A percentile compares a stretch with the other conserved stretches of the same genome.
These are phyloP conservation scores for Oryza officinalis DNA, from an alignment of 176 grass and related monocot species.

Conservation along the genomic window DNA sequence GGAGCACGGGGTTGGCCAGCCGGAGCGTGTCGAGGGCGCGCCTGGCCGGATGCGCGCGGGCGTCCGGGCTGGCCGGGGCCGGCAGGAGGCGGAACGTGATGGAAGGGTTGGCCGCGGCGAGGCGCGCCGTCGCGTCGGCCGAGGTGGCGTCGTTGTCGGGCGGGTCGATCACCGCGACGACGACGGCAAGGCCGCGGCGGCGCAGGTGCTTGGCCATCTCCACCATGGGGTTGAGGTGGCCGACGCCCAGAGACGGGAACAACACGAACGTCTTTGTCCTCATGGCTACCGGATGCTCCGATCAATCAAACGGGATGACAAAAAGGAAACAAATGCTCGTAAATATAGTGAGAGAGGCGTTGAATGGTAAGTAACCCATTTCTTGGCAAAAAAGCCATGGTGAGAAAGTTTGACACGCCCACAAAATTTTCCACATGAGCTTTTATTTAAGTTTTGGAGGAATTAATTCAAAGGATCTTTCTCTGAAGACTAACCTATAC, in stretches of 20 bases:
- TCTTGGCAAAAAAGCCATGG: background rate
- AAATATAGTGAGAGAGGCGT: background rate
- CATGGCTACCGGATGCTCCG: background rate
- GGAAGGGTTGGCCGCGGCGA: constrained; percentile 39
- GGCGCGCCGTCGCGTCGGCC: constrained; percentile 17
- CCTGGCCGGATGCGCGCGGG: background rate
- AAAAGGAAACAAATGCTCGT: background rate
- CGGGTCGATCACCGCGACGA: constrained; percentile 43
- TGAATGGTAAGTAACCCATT: background rate
- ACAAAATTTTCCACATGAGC: too few relatives aligned
- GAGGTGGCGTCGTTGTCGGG: constrained; percentile 34
- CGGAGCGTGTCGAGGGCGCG: constrained; percentile 10
- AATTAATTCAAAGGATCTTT: too few relatives aligned
- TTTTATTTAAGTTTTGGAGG: too few relatives aligned
- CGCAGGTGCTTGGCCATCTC: constrained; percentile 61
- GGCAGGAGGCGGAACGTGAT: constrained; percentile 48
- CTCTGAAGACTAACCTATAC: too few relatives aligned
- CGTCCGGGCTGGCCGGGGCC: constrained; percentile 24
- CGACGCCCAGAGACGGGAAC: constrained; percentile 53
- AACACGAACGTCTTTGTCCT: constrained; percentile 48
- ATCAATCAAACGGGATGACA: background rate
- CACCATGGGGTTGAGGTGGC: constrained; percentile 63
- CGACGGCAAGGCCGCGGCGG: constrained; percentile 31
- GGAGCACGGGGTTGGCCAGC: too few relatives aligned
- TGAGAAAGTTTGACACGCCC: background rate